Conservation (phyloP, 2,329 filamentous ascomycete species). For the Aquanectria penicillioides region DNA sequence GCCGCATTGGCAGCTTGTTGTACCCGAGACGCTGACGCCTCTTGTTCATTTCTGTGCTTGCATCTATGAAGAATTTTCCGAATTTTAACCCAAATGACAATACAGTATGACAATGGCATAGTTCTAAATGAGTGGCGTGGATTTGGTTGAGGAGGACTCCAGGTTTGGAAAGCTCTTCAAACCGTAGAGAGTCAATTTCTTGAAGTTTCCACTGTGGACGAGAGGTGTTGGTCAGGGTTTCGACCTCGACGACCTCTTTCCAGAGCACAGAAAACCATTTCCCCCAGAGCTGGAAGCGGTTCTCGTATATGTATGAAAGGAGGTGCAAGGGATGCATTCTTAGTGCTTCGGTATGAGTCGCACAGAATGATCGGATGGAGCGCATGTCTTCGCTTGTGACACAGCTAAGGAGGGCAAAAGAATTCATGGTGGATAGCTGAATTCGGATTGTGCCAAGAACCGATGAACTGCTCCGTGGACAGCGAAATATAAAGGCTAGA, state of each 20-base stretch:
- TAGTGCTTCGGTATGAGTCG: slow-evolving; percentile 1
- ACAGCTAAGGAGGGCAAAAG: neutral
- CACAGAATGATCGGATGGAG: neutral
- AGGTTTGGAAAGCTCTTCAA: too few species aligned
- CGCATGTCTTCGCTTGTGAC: neutral
- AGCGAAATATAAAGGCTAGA: neutral
- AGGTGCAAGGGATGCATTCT: slow-evolving; percentile 20
- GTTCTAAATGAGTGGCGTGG: too few species aligned
- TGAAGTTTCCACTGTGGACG: neutral
- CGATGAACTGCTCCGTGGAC: neutral
- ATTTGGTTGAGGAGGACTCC: too few species aligned
- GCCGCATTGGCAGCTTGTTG: too few species aligned
- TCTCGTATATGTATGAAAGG: slow-evolving; percentile 11
- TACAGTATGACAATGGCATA: too few species aligned
- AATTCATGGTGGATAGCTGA: neutral
- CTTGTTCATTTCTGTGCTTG: too few species aligned
- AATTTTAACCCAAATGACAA: too few species aligned
- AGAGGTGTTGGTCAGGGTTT: slow-evolving; percentile 17
- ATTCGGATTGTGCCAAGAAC: neutral
- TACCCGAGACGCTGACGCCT: too few species aligned
- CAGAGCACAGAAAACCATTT: slow-evolving; percentile 8
- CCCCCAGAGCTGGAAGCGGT: slow-evolving; percentile 2
- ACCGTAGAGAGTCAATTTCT: neutral
- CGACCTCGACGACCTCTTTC: slow-evolving; percentile 7
- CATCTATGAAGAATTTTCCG: too few species aligned